Base-by-base conservation (phyloP, 2,329 filamentous ascomycete species). In the Tolypocladium ophioglossoides region DNA sequence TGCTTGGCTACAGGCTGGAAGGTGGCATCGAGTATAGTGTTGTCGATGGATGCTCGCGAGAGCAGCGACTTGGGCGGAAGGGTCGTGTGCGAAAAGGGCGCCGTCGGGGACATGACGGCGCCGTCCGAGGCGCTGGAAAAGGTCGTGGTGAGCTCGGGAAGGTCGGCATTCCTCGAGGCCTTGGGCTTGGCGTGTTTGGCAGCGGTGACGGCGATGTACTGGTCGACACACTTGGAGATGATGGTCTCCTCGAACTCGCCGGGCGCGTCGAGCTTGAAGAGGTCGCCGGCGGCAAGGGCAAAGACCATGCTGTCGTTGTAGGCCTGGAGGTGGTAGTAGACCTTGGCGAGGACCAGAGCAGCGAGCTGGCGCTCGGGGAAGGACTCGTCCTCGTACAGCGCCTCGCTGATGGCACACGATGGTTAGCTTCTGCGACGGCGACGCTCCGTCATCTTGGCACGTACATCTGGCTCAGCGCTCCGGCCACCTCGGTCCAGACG, bases 221-320 rank as follows among this genome's bases (percentile, higher is more conserved):
- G 95, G 72, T 99, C 94, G 66, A 99, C 84, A 68, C 94, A 99
- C 80, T 95, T 96, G 56, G 92, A 92, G 70, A 97, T 91, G 74
- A 99, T 97, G 55, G 94, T 99, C 76, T 99, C 91, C 72, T 99
- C 94, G 67, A 96, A 99, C 76, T 99, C 94, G 72, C 90, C 88
- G 52, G 89, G 86, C 53, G 86, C 81, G 66, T 96, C 89, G 61
- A 97, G 82, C 75, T 95, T 89, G 78, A 99, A 96, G 51, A 96
- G 84, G 68, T 96, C 89, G 57, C 94, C 94, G 27, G 94, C 91
- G 56, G 91, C 91, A 48, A 99, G 83, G 59, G 94, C 94, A 72
- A 99, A 97, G 52, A 89, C 88, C 92, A 99, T 97, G 73, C 92
- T 96, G 76, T 99, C 94, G 69, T 96, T 94, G 77, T 99, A 99